Percentiles rank a stretch among this genome's conserved stretches.
phyloP scores from a whole-genome alignment of 2,329 filamentous ascomycete genomes.

The Fusarium sambucinum region DNA sequence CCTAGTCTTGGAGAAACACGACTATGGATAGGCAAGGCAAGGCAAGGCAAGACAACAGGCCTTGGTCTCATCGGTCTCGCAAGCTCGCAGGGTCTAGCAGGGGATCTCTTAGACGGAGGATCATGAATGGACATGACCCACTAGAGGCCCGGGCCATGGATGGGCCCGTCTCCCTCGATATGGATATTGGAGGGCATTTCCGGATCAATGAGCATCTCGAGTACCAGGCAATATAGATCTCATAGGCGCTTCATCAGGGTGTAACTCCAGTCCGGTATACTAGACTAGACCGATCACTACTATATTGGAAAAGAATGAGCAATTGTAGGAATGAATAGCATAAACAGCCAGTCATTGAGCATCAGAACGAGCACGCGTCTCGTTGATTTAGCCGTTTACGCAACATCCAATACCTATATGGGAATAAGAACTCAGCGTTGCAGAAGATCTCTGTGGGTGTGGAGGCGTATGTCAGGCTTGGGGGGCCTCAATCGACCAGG shows the following conservation, averaged over 20 bases:
- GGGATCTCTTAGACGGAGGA: conserved; percentile 40
- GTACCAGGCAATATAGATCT: conserved; percentile 13
- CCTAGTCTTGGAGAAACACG: conserved; percentile 38
- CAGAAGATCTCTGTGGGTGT: conserved; percentile 43
- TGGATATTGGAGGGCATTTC: conserved; percentile 25
- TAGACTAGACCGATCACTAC: background rate
- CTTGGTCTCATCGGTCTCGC: conserved; percentile 32
- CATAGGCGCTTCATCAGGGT: conserved; percentile 18
- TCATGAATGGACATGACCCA: conserved; percentile 40
- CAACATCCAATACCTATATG: conserved; percentile 31
- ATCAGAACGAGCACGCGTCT: conserved; percentile 29
- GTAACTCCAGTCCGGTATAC: conserved; percentile 17
- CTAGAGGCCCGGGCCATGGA: conserved; percentile 33
- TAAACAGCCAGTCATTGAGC: conserved; percentile 32
- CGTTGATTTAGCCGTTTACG: conserved; percentile 27
- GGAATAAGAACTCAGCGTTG: conserved; percentile 31
- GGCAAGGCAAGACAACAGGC: conserved; percentile 24
- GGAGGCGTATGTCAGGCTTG: conserved; percentile 48
- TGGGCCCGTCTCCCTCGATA: conserved; percentile 27
- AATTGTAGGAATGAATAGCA: conserved; percentile 12
- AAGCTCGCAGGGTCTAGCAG: conserved; percentile 24
- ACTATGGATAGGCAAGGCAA: conserved; percentile 20
- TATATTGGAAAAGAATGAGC: conserved; percentile 17
- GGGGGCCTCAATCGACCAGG: conserved; percentile 46
- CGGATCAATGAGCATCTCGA: conserved; percentile 33